Evolutionary conservation across 2,329 filamentous ascomycete genomes (phyloP), one percentile per base, ranked within the genome.

Genomic region (Teratosphaeria gauchensis): DNA sequence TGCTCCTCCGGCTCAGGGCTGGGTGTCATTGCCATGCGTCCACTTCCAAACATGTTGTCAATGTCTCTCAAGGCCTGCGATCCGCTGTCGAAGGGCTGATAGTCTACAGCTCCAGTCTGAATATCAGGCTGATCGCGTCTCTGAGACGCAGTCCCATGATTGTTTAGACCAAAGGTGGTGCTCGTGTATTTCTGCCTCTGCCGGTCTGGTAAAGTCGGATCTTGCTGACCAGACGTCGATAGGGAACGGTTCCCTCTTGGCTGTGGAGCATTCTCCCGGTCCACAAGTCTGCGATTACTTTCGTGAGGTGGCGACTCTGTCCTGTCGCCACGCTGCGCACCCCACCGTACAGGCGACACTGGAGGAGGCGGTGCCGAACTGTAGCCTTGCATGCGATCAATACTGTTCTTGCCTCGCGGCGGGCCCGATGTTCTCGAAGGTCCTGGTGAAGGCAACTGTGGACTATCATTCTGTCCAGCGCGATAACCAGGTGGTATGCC

Each of bases 31-130:
- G 61, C 53, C 28, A 59, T 53, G 8, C 54, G 46, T n/a, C 62
- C 58, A 7, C 55, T 46, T 38, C 64, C 63, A 58, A 67, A 68
- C 5, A 68, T 59, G 53, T 66, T 65, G 58, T 71, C 68, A 46
- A 70, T 64, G 48, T 68, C 67, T 58, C 64, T 56, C 24, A 69
- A 46, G 2, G 67, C 64, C 12, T 33, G 48, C 46, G 33, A 35
- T 21, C 55, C 55, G 24, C 31, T 55, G n/a, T 55, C 21, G 30
- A 31, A 38, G 3, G 55, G 24, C 19, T 53, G 32, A n/a, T 48
- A 48, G 46, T 53, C 31, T 24, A n/a, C 28, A 9, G 9, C 3
- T 21, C 30, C 48, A 11, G 48, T 11, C n/a, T 46, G 11, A 12
- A 21, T 9, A 4, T n/a, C 46, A n/a, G 14, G 30, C 7, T 33